Evolutionary conservation across 257 asterid genomes (phyloP).

Genomic region (Leonotis leonurus): DNA sequence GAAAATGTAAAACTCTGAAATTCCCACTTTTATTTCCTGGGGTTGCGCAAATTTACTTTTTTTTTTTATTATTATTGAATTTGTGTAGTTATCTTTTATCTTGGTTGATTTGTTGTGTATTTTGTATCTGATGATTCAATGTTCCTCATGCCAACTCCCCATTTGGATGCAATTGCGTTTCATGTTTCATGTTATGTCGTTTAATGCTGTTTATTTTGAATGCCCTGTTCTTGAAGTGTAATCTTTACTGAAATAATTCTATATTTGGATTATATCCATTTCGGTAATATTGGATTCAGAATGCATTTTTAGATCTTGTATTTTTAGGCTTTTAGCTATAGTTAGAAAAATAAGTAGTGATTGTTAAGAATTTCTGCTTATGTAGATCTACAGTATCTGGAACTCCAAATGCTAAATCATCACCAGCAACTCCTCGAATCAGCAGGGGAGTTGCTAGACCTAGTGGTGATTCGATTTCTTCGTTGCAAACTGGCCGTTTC

Average conservation of each 20-base stretch:
- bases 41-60: constrained; percentile 1
- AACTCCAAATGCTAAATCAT: constrained; percentile 49
- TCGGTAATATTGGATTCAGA: neutral
- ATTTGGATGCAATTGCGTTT: too few relatives aligned
- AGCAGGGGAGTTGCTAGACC: constrained; percentile 49
- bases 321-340: constrained; percentile 1
- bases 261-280: neutral
- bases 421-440: constrained; percentile 41
- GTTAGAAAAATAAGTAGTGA: constrained; percentile 4
- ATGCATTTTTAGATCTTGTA: constrained; percentile 22
- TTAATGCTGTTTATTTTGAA: neutral
- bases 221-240: neutral
- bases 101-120: neutral
- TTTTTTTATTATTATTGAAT: too few relatives aligned
- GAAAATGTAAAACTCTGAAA: neutral
- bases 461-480: constrained; percentile 44
- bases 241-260: neutral
- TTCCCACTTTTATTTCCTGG: neutral
- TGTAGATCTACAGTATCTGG: constrained; percentile 47
- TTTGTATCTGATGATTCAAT: neutral
- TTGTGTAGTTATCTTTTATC: neutral
- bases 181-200: too few relatives aligned
- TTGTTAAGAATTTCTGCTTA: constrained; percentile 2
- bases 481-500: constrained; percentile 34
- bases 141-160: too few relatives aligned